These are phyloP conservation scores for Discostella stelligeroides DNA, from an alignment of 108 stramenopile genomes.

Conservation along the genomic window DNA sequence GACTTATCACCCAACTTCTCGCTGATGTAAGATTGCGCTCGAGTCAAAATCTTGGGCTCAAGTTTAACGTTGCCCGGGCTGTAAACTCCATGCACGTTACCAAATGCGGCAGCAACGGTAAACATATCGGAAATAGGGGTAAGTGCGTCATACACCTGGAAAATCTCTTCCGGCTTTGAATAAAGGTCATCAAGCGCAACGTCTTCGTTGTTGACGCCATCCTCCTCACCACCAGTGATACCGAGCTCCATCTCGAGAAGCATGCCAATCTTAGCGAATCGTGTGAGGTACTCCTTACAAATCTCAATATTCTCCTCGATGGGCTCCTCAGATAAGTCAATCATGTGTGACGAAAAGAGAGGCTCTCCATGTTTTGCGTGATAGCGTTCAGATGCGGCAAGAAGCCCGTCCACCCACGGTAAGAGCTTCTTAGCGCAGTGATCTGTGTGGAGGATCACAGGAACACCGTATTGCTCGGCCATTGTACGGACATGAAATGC, in stretches of 20 bases:
- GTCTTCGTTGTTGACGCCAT: slow-evolving; percentile 92
- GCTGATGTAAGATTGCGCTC: slow-evolving; percentile 79
- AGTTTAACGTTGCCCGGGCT: slow-evolving; percentile 92
- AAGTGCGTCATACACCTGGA: slow-evolving; percentile 74
- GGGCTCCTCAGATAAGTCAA: slow-evolving; percentile 93
- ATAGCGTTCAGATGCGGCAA: slow-evolving; percentile 78
- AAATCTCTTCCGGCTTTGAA: slow-evolving; percentile 93
- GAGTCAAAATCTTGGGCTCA: slow-evolving; percentile 85
- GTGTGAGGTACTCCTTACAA: slow-evolving; percentile 80
- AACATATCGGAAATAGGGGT: slow-evolving; percentile 74
- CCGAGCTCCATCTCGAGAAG: slow-evolving; percentile 95
- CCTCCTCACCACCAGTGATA: slow-evolving; percentile 96
- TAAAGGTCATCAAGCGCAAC: slow-evolving; percentile 84
- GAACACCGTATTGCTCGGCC: slow-evolving; percentile 94
- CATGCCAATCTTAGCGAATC: slow-evolving; percentile 83
- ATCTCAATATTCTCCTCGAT: slow-evolving; percentile 93
- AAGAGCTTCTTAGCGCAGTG: slow-evolving; percentile 91
- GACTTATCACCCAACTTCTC: slow-evolving; percentile 83
- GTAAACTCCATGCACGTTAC: slow-evolving; percentile 96
- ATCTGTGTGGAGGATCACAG: slow-evolving; percentile 95
- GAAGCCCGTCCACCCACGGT: slow-evolving; percentile 93
- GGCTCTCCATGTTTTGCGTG: slow-evolving; percentile 87
- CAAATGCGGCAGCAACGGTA: slow-evolving; percentile 93
- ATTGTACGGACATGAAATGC: slow-evolving; percentile 94
- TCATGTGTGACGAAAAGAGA: slow-evolving; percentile 94